Conservation (phyloP, 768 basidiomycete genomes). For the Russula dissimulans region DNA sequence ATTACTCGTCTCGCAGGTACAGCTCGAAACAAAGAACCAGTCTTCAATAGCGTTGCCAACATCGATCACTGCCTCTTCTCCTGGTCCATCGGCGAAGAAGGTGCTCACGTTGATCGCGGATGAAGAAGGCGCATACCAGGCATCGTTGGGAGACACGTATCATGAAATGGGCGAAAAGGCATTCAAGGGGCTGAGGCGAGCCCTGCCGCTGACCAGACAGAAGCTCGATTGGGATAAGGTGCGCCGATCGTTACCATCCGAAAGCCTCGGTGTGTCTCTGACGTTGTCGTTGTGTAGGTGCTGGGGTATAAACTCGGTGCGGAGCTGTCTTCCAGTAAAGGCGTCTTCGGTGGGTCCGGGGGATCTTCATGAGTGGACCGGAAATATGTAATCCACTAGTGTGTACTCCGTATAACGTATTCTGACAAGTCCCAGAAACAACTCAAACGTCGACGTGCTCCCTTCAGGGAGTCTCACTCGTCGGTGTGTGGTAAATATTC, state of each 20-base stretch:
- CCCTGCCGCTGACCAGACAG: slow-evolving; percentile 84
- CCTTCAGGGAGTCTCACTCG: not conserved
- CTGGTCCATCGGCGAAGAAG: slow-evolving; percentile 50
- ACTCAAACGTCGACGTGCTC: not conserved
- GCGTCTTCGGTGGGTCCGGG: slow-evolving; percentile 34
- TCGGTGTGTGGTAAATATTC: not conserved
- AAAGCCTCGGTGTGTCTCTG: not conserved
- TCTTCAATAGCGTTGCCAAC: slow-evolving; percentile 56
- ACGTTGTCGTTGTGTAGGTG: slow-evolving; percentile 29
- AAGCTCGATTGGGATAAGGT: slow-evolving; percentile 97
- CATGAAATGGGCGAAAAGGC: slow-evolving; percentile 88
- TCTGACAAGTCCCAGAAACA: not conserved
- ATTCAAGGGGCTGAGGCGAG: slow-evolving; percentile 84
- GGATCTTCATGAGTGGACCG: slow-evolving; percentile 19
- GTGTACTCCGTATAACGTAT: slow-evolving; percentile 1
- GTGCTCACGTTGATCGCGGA: slow-evolving; percentile 73
- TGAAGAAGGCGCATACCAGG: slow-evolving; percentile 75
- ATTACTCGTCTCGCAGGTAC: slow-evolving; percentile 49
- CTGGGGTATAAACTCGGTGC: slow-evolving; percentile 66
- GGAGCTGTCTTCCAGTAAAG: slow-evolving; percentile 61
- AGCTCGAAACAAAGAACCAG: slow-evolving; percentile 70
- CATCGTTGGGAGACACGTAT: slow-evolving; percentile 72
- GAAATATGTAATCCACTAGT: not conserved
- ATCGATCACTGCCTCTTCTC: slow-evolving; percentile 43
- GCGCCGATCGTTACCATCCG: not conserved